Base-by-base conservation (phyloP, 352 stramenopile genomes). In the Elongisporangium senticosum region DNA sequence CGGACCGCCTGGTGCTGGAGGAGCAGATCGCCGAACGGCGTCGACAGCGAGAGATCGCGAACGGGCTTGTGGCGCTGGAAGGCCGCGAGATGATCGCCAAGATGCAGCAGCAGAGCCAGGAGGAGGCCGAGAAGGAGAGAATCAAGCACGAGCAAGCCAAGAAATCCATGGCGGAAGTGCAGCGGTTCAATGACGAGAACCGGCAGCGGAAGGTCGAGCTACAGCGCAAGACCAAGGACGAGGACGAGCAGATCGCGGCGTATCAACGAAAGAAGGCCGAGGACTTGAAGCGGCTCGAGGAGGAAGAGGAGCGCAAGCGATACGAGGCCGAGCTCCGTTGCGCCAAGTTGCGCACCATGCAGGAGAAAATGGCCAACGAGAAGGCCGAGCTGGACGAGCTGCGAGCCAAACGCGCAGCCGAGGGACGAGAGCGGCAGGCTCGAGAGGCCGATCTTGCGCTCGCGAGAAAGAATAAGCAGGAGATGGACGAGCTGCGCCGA, bases 321-420 rank as follows among this genome's bases (percentile, higher is more conserved):
- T 73, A 92, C 51, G 78, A 91, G 57, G 80, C 82, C 17, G 84
- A 94, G 58, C 47, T 92, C 3, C 82, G 80, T 2, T 89, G 78
- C 50, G 83, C 82, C 48, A 90, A 90, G 55, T 56, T 94, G 26
- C 78, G 82, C 0, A 86, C 73, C 4, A 87, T 75, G 61, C 84
- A 98, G 62, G 86, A 97, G 66, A 93, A 93, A 57, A 86, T 89
- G 71, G 82, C 84, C 17, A 92, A 94, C 56, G 79, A 89, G 33
- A 89, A 91, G 54, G 79, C 84, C 15, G 90, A 98, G 65, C 75
- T 98, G 19, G 89, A 97, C 64, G 93, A 98, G 59, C 58, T 98
- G 3, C 83, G 89, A n/a, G 92, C 90, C 33, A 91, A 96, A 54
- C 84, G 93, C 37, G 90, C 90, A 7, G 81, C 83, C 6, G 93